Conservation (phyloP, 2,329 filamentous ascomycete species). For the Calonectria henricotiae region DNA sequence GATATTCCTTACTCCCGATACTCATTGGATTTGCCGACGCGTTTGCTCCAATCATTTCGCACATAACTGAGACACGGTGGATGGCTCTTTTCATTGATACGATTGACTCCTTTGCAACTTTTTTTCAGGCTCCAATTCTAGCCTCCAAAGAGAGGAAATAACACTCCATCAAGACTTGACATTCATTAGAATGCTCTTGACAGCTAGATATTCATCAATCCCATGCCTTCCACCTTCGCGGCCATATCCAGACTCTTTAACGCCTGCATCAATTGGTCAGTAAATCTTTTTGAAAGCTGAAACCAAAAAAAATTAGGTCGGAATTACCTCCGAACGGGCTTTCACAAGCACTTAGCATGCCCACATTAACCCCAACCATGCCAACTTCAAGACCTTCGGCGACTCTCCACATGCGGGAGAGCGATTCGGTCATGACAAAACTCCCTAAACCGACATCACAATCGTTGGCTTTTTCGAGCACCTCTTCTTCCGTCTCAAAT, state of each 20-base stretch:
- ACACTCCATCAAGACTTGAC: not conserved
- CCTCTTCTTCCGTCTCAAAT: constrained; percentile 78
- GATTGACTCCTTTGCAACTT: not conserved
- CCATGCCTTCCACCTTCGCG: constrained; percentile 3
- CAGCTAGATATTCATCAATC: constrained; percentile 3
- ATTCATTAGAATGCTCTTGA: constrained; percentile 4
- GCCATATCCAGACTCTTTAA: constrained; percentile 19
- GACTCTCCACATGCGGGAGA: constrained; percentile 57
- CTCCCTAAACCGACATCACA: constrained; percentile 79
- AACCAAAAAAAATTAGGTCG: not conserved
- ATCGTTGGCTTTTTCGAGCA: constrained; percentile 77
- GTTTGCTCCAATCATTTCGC: no score
- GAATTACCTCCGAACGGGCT: constrained; percentile 74
- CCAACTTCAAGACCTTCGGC: constrained; percentile 63
- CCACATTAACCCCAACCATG: constrained; percentile 49
- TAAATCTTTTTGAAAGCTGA: constrained; percentile 62
- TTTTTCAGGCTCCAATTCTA: no score
- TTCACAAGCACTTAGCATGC: constrained; percentile 66
- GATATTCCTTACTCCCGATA: no score
- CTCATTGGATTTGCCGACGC: no score
- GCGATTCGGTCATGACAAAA: constrained; percentile 74
- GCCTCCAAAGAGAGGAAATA: no score
- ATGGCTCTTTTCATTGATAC: no score
- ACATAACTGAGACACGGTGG: no score
- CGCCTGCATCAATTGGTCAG: not conserved